Conservation (phyloP, 495 filamentous ascomycete genomes). For the Neurospora sp. region DNA sequence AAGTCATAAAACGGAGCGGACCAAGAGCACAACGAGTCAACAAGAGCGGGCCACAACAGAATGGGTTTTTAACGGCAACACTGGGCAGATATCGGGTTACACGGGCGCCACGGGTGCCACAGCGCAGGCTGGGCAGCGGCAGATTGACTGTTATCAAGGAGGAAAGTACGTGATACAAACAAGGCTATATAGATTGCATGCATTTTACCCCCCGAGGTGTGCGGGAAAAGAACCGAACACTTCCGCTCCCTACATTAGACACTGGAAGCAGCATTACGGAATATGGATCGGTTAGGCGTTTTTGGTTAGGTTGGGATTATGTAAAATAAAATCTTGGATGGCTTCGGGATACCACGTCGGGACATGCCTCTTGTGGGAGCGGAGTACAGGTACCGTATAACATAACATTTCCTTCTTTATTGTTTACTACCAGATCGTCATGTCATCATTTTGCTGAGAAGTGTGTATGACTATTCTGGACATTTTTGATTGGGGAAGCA, state of each 20-base stretch:
- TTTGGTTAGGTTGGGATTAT: not conserved
- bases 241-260: not conserved
- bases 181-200: not conserved
- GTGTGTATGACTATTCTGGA: not conserved
- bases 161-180: not conserved
- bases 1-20: not conserved
- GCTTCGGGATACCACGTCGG: not conserved
- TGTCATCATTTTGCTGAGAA: not conserved
- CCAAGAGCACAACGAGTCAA: not conserved
- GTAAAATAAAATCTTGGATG: not conserved
- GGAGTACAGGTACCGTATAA: not conserved
- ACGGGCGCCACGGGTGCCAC: not conserved
- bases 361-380: not conserved
- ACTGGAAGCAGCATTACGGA: not conserved
- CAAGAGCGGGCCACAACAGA: not conserved
- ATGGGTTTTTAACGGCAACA: not conserved
- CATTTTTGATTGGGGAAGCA: not conserved
- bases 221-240: too few relatives aligned
- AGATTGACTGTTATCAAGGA: not conserved
- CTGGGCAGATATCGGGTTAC: not conserved
- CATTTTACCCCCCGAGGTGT: not conserved
- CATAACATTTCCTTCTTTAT: not conserved
- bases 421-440: not conserved
- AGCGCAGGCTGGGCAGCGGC: not conserved
- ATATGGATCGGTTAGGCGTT: not conserved